These are phyloP conservation scores for Pseudogymnoascus sp. DNA, from an alignment of 2,329 filamentous ascomycete species.

Conservation along the genomic window DNA sequence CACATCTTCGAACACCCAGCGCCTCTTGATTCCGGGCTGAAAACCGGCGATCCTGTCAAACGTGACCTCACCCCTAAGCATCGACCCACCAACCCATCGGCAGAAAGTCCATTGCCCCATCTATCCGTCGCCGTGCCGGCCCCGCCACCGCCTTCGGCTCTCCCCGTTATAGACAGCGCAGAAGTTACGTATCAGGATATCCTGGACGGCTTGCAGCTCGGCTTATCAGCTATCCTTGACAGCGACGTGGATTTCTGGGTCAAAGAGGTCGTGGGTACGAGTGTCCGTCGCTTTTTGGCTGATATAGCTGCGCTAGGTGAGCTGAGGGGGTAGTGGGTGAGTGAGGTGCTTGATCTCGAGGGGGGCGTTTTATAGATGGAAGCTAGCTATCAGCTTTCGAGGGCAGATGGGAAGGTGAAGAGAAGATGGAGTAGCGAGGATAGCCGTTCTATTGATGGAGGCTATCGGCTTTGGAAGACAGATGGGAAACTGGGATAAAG, in stretches of 20 bases:
- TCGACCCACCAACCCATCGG: background rate
- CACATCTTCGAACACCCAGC: background rate
- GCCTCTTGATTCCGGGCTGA: background rate
- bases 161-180: background rate
- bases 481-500: background rate
- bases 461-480: background rate
- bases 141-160: background rate
- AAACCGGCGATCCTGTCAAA: constrained; percentile 1
- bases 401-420: background rate
- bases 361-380: background rate
- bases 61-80: background rate
- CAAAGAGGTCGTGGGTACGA: constrained; percentile 44
- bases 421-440: background rate
- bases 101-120: background rate
- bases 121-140: background rate
- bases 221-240: constrained; percentile 51
- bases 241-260: constrained; percentile 49
- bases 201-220: constrained; percentile 49
- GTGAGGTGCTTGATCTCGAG: background rate
- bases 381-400: background rate
- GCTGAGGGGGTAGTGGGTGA: background rate
- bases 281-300: constrained; percentile 49
- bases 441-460: background rate
- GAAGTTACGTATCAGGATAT: constrained; percentile 46
- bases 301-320: constrained; percentile 47